A percentile compares a stretch with the other conserved stretches of the same genome.
Conservation (phyloP, 1,139 yeast species). For the Sugiyamaella novakii region DNA sequence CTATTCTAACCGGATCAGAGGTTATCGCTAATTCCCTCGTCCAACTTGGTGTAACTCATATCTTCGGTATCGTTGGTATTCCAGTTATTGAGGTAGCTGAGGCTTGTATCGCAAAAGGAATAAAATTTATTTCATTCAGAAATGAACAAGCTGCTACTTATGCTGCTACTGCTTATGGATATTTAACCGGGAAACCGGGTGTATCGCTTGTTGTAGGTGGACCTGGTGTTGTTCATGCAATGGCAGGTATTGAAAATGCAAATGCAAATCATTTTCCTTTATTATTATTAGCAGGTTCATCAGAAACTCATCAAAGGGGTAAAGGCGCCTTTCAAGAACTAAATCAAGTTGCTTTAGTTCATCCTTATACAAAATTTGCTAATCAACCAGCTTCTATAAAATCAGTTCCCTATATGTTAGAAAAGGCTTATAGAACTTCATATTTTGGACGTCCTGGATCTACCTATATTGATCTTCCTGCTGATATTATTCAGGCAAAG, state of each 20-base stretch:
- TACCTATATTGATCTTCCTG: conserved; percentile 65
- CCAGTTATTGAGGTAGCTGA: conserved; percentile 66
- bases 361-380: conserved; percentile 52
- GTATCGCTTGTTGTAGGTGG: conserved; percentile 70
- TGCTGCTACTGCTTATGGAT: conserved; percentile 70
- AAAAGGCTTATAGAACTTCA: conserved; percentile 53
- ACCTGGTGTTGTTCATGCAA: conserved; percentile 65
- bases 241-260: conserved; percentile 65
- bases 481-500: conserved; percentile 52
- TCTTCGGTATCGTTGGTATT: conserved; percentile 70
- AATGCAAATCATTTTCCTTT: conserved; percentile 61
- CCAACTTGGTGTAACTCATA: conserved; percentile 53
- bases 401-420: conserved; percentile 47
- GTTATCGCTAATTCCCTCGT: conserved; percentile 51
- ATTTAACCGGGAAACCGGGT: conserved; percentile 61
- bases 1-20: conserved; percentile 42
- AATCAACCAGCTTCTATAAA: conserved; percentile 47
- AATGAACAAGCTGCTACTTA: conserved; percentile 72
- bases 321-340: conserved; percentile 69
- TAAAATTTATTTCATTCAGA: conserved; percentile 58
- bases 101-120: conserved; percentile 53
- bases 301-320: conserved; percentile 50
- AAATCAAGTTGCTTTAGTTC: conserved; percentile 56
- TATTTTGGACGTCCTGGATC: conserved; percentile 59
- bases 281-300: conserved; percentile 61